Evolutionary conservation across 2,329 filamentous ascomycete genomes (phyloP).

Genomic region (Diaporthe sp.): DNA sequence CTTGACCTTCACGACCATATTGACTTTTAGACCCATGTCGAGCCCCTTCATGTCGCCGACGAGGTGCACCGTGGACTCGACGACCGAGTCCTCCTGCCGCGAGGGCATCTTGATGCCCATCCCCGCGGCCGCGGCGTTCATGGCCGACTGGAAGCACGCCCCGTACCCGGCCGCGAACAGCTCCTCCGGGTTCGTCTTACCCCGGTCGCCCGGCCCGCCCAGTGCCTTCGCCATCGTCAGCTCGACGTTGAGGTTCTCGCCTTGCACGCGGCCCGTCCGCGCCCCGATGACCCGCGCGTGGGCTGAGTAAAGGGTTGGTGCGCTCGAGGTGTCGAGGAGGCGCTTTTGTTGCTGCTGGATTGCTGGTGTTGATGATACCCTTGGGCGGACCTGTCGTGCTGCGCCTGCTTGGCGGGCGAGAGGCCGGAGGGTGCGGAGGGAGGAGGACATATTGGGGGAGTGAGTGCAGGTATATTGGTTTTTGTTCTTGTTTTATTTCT

Average conservation of each 20-base stretch:
- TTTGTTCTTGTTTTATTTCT: background rate
- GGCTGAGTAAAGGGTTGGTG: conserved; percentile 54
- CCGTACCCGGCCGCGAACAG: conserved; percentile 63
- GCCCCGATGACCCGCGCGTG: conserved; percentile 55
- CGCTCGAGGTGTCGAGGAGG: conserved; percentile 54
- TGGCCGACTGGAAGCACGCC: conserved; percentile 61
- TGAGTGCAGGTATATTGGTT: background rate
- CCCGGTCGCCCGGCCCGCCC: conserved; percentile 53
- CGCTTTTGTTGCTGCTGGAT: conserved; percentile 44
- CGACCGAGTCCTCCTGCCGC: conserved; percentile 52
- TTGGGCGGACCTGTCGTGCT: background rate
- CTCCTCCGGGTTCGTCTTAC: conserved; percentile 62
- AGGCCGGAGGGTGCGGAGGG: conserved; percentile 19
- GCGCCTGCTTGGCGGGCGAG: conserved; percentile 16
- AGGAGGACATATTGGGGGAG: conserved; percentile 7
- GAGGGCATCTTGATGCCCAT: conserved; percentile 57
- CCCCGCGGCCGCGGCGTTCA: conserved; percentile 57
- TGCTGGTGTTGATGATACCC: background rate
- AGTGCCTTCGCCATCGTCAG: conserved; percentile 59
- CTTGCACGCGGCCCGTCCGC: conserved; percentile 48
- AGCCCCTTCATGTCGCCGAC: conserved; percentile 59
- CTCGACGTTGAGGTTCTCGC: conserved; percentile 50
- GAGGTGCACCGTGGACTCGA: conserved; percentile 58
- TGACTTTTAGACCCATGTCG: conserved; percentile 59
- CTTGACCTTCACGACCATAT: conserved; percentile 56